Conservation (phyloP, 768 basidiomycete species). For the Leccinum arenicola region DNA sequence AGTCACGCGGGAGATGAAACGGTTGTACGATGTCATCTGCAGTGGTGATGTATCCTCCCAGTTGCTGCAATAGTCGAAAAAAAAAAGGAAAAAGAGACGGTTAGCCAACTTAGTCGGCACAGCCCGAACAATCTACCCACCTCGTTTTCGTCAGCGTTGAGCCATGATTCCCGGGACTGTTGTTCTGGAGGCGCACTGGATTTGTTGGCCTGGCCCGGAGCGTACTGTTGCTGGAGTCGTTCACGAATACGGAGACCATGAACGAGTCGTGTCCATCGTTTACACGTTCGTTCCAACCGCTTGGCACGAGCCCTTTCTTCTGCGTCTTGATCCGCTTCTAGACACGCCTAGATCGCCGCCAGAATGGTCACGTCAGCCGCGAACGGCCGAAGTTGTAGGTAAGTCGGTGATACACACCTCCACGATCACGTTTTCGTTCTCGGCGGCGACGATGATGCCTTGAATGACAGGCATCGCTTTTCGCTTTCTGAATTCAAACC, state of each 20-base stretch:
- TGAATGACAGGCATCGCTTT: constrained; percentile 81
- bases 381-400: neutral
- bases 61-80: constrained; percentile 15
- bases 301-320: constrained; percentile 75
- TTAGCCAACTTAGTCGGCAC: constrained; percentile 8
- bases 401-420: constrained; percentile 52
- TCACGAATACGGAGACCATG: constrained; percentile 86
- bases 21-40: constrained; percentile 73
- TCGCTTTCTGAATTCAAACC: constrained; percentile 95
- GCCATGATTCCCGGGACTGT: constrained; percentile 11
- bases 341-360: constrained; percentile 63
- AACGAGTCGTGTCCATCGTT: constrained; percentile 85
- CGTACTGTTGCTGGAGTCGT: constrained; percentile 80
- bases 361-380: constrained; percentile 9
- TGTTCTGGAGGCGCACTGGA: constrained; percentile 1
- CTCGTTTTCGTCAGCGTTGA: constrained; percentile 23
- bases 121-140: constrained; percentile 10
- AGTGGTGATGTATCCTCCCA: constrained; percentile 63
- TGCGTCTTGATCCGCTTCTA: constrained; percentile 74
- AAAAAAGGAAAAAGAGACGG: neutral
- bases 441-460: constrained; percentile 83
- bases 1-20: constrained; percentile 64
- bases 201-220: constrained; percentile 12
- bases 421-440: constrained; percentile 68
- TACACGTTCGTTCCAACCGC: constrained; percentile 74